These are phyloP conservation scores for Komagataea norvegica DNA, from an alignment of 1,139 yeast species.

Conservation along the genomic window DNA sequence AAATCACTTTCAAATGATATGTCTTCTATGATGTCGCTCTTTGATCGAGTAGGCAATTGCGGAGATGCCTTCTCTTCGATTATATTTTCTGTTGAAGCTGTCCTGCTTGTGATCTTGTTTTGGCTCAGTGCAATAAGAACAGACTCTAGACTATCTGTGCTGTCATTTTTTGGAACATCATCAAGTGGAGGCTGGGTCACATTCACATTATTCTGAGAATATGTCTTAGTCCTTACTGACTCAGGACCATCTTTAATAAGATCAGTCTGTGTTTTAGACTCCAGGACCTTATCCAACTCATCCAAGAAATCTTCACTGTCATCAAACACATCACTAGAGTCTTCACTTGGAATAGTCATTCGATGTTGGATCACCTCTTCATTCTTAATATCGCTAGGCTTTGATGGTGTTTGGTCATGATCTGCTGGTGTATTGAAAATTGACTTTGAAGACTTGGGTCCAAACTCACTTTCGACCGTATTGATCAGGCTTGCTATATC, in stretches of 20 bases:
- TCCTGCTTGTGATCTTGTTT: constrained; percentile 1
- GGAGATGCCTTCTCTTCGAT: not conserved
- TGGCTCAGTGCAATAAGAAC: constrained; percentile 8
- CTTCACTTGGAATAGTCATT: constrained; percentile 9
- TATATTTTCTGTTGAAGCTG: not conserved
- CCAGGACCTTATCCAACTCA: constrained; percentile 19
- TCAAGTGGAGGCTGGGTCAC: too few relatives aligned
- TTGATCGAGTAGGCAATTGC: not conserved
- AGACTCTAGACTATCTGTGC: constrained; percentile 2
- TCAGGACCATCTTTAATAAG: not conserved
- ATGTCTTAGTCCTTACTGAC: not conserved
- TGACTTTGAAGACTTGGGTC: constrained; percentile 6
- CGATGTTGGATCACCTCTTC: not conserved
- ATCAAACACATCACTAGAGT: constrained; percentile 21
- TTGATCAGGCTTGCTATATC: constrained; percentile 19
- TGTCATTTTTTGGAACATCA: not conserved
- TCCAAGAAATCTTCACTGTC: constrained; percentile 25
- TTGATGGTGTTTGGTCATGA: constrained; percentile 13
- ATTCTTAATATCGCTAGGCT: not conserved
- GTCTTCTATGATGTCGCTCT: constrained; percentile 5
- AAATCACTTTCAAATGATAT: constrained; percentile 4
- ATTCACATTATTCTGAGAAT: too few relatives aligned
- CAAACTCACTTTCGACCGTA: constrained; percentile 17
- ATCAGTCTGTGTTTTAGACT: constrained; percentile 6
- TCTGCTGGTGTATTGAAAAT: constrained; percentile 6